These are phyloP conservation scores for Chrysanthemum seticuspe DNA, from an alignment of 129 eudicot genomes.

Conservation along the genomic window DNA sequence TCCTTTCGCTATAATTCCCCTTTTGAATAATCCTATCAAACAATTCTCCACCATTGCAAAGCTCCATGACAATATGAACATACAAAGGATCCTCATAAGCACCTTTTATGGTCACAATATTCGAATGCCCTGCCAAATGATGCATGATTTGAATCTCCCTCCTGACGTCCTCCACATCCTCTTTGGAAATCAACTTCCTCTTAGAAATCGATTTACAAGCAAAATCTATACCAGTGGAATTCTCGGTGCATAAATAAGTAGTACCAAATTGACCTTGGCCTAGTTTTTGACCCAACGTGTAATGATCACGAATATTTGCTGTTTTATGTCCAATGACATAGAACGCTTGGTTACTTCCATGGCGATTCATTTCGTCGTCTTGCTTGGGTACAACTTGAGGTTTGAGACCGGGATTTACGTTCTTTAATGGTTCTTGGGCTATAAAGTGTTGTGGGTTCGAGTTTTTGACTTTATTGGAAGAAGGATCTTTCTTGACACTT, in stretches of 20 bases:
- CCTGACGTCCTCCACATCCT: slow-evolving; percentile 88
- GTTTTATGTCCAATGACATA: slow-evolving; percentile 82
- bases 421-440: slow-evolving; percentile 11
- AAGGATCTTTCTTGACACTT: slow-evolving; percentile 21
- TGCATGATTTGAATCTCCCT: slow-evolving; percentile 98
- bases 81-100: slow-evolving; percentile 85
- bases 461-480: slow-evolving; percentile 18
- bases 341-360: slow-evolving; percentile 43
- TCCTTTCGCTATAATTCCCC: slow-evolving; percentile 83
- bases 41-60: slow-evolving; percentile 83
- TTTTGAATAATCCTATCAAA: slow-evolving; percentile 86
- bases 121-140: slow-evolving; percentile 81
- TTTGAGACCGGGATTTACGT: neutral
- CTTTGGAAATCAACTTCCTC: slow-evolving; percentile 75
- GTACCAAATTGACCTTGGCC: slow-evolving; percentile 96
- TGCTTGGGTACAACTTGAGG: slow-evolving; percentile 31
- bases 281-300: slow-evolving; percentile 67
- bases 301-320: slow-evolving; percentile 69
- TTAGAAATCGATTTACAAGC: slow-evolving; percentile 89
- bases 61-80: slow-evolving; percentile 93
- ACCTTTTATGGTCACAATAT: slow-evolving; percentile 83
- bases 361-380: slow-evolving; percentile 55
- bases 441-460: slow-evolving; percentile 14
- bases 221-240: slow-evolving; percentile 55
- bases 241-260: slow-evolving; percentile 75